Base-by-base conservation (phyloP, 1,139 yeast genomes). In the Pichia sp. region DNA sequence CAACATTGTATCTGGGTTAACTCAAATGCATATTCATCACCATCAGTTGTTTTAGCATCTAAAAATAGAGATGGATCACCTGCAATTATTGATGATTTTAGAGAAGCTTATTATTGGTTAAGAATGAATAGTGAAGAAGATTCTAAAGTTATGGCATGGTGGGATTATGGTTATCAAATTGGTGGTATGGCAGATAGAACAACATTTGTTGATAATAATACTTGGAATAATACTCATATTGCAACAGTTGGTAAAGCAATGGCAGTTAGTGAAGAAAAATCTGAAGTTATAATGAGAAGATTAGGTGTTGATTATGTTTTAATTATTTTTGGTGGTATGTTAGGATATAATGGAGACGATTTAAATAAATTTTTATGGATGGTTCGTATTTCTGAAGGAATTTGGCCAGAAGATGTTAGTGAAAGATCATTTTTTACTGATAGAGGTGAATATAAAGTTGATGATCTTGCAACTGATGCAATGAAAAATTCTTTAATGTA, bases 111-210 rank as follows among this genome's bases (percentile, higher is more conserved):
- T 70, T 92, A 92, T 67, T 94, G 99, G 99, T 74, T 94, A 57
- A 81, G 98, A 62, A 89, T 92, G 96, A 94, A 94, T 69, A 92
- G 98, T 1, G 80, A 87, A 4, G 97, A 90, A 63, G 98, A 94
- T 63, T 85, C 97, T 40, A 89, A 87, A 66, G 84, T 94, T 52
- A 87, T 94, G 85, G 85, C 97, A 7, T 94, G 99, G 99, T 94
- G 99, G 99, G 99, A 94, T 72, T 94, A 94, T 63, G 99, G 99
- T 46, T 94, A 94, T 67, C 99, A 94, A 69, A 94, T 94, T 60
- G 98, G 98, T 57, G 99, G 99, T 51, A 92, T 94, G 97, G 98
- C 98, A 39, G 98, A 94, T 67, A 80, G 98, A 64, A 92, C 98
- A 53, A 94, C 99, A 5, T 75, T 94, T 56, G 99, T 94, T 37